A percentile compares a stretch with the other conserved stretches of the same genome.
Conservation (phyloP, 306 rosid species). For the Vachellia pachyceras region DNA sequence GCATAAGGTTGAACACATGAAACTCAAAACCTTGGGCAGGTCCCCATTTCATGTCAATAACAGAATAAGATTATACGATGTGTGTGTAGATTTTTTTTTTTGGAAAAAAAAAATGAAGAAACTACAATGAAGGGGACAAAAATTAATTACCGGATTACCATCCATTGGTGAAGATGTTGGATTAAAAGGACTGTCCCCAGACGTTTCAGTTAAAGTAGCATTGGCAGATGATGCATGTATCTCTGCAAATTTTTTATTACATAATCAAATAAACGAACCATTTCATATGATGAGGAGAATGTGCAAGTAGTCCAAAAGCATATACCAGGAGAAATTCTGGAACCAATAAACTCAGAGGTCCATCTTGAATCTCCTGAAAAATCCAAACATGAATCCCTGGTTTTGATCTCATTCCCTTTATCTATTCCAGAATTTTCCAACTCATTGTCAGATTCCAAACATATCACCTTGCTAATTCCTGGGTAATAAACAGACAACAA, state of each 20-base stretch:
- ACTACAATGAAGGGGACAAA: neutral
- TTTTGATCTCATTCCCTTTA: constrained; percentile 44
- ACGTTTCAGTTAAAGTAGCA: constrained; percentile 39
- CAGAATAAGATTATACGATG: neutral
- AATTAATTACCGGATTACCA: constrained; percentile 45
- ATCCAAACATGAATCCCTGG: constrained; percentile 31
- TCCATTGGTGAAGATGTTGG: constrained; percentile 50
- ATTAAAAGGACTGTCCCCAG: constrained; percentile 38
- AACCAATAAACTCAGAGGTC: constrained; percentile 40
- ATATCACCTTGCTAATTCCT: constrained; percentile 74
- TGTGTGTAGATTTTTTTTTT: neutral
- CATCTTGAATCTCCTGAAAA: constrained; percentile 42
- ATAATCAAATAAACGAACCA: constrained; percentile 28
- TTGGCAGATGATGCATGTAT: constrained; percentile 44
- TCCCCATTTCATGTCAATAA: neutral
- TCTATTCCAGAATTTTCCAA: constrained; percentile 50
- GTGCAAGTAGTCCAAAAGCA: constrained; percentile 31
- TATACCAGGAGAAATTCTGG: constrained; percentile 57
- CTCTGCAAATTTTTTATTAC: constrained; percentile 26
- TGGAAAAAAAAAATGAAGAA: neutral
- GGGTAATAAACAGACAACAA: constrained; percentile 32
- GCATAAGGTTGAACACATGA: neutral
- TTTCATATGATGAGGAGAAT: constrained; percentile 29
- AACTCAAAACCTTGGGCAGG: constrained; percentile 12
- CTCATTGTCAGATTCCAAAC: constrained; percentile 89